A percentile compares a stretch with the other conserved stretches of the same genome.
phyloP scores from a whole-genome alignment of 1,284 basidiomycete genomes.

The Cryptococcus sp. region DNA sequence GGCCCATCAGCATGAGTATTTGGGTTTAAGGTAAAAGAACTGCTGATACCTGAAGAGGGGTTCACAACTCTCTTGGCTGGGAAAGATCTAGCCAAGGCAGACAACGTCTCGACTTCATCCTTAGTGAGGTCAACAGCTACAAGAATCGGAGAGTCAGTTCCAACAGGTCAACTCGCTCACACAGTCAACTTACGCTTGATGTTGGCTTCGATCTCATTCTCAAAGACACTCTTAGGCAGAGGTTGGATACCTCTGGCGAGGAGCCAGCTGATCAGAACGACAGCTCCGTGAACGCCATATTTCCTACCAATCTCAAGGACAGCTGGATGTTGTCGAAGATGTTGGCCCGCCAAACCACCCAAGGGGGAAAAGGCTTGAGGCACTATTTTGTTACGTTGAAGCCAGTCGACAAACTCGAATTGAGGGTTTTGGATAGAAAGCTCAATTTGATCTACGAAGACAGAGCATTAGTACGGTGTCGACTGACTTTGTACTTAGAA shows the following conservation, averaged over 20 bases:
- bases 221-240: conserved; percentile 42
- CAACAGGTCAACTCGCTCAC: conserved; percentile 9
- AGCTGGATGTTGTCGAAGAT: conserved; percentile 62
- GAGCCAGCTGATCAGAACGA: conserved; percentile 72
- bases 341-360: conserved; percentile 60
- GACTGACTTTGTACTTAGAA: neutral
- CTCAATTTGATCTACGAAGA: conserved; percentile 60
- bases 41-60: conserved; percentile 5
- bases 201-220: conserved; percentile 30
- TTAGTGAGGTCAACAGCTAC: conserved; percentile 7
- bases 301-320: conserved; percentile 62
- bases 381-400: conserved; percentile 58
- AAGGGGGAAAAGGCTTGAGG: conserved; percentile 74
- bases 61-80: conserved; percentile 6
- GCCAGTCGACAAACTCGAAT: conserved; percentile 67
- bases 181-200: conserved; percentile 6
- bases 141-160: neutral
- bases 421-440: conserved; percentile 75
- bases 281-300: conserved; percentile 67
- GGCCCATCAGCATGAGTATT: neutral
- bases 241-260: conserved; percentile 65
- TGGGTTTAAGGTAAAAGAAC: neutral
- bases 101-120: conserved; percentile 13
- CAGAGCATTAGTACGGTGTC: neutral
- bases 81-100: conserved; percentile 7